Evolutionary conservation across 1,139 yeast genomes (phyloP), one percentile per base, ranked within the genome.

Genomic region (Saccharomyces pastorianus): DNA sequence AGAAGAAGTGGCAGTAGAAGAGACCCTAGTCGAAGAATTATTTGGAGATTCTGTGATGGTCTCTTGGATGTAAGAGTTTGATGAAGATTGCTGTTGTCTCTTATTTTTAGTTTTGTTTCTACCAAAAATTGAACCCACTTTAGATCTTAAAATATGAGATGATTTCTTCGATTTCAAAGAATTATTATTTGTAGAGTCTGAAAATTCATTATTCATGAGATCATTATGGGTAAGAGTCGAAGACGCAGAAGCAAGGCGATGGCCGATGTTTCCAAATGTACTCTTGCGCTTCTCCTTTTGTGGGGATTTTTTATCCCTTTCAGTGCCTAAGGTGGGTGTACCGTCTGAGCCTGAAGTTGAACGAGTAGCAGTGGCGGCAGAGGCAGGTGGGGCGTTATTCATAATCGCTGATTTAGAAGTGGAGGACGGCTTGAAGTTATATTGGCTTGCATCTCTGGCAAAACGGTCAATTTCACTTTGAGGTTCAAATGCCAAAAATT

Each of bases 111-210:
- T 77, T 63, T 81, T 79, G 64, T 81, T 83, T 60, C 87, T 80
- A 48, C 86, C 84, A 68, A 90, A 86, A 57, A 90, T 83, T 0
- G 96, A 88, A 17, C 96, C 96, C 46, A 90, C 90, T 66, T 76
- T 83, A 5, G 95, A 86, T 67, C 84, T 82, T 64, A 90, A 73
- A 58, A 79, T 82, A 47, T 65, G 64, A 8, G 65, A 53, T 1
- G 69, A 59, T 52, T 67, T 66, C 50, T 66, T 68, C 6, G 50
- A 52, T 28, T 59, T 61, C 44, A 63, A 51, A 6, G 64, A 57
- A 5, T 42, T 32, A 50, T 64, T 63, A 50, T 64, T 63, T 6
- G 53, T 46, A 25, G 66, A 55, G 49, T 63, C 63, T 6, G 70
- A 66, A 52, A 66, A 66, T 46, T 63, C 65, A 32, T 62, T 57